These are phyloP conservation scores for Lepiota subincarnata DNA, from an alignment of 768 basidiomycete genomes.

Conservation along the genomic window DNA sequence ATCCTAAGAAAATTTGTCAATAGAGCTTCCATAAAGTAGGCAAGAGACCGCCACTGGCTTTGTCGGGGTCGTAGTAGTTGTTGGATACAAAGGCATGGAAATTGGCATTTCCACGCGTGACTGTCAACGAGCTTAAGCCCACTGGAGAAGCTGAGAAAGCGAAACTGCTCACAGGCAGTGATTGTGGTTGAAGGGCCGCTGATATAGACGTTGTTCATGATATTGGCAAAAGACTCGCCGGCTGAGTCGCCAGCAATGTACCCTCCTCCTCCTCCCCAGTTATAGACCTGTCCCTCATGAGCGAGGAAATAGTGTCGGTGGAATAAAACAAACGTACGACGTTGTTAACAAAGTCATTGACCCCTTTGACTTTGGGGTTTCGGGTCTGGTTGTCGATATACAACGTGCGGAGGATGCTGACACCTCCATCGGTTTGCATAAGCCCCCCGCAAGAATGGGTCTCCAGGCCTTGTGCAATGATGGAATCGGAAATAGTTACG, in stretches of 20 bases:
- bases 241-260: slow-evolving; percentile 34
- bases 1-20: slow-evolving; percentile 16
- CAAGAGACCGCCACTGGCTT: neutral
- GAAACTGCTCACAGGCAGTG: slow-evolving; percentile 20
- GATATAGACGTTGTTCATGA: slow-evolving; percentile 31
- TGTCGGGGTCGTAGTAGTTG: slow-evolving; percentile 30
- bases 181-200: slow-evolving; percentile 30
- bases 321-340: slow-evolving; percentile 21
- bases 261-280: slow-evolving; percentile 31
- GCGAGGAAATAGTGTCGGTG: neutral
- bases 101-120: slow-evolving; percentile 32
- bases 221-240: slow-evolving; percentile 29
- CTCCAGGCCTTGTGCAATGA: slow-evolving; percentile 33
- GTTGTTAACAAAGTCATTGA: slow-evolving; percentile 34
- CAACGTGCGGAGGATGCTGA: slow-evolving; percentile 31
- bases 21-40: neutral
- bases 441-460: slow-evolving; percentile 33
- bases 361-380: slow-evolving; percentile 34
- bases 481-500: slow-evolving; percentile 31
- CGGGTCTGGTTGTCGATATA: slow-evolving; percentile 35
- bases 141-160: neutral
- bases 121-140: slow-evolving; percentile 9
- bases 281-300: slow-evolving; percentile 21
- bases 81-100: slow-evolving; percentile 32
- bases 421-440: slow-evolving; percentile 31